Conservation (phyloP, 1,284 basidiomycete species). For the Naganishia sp. region DNA sequence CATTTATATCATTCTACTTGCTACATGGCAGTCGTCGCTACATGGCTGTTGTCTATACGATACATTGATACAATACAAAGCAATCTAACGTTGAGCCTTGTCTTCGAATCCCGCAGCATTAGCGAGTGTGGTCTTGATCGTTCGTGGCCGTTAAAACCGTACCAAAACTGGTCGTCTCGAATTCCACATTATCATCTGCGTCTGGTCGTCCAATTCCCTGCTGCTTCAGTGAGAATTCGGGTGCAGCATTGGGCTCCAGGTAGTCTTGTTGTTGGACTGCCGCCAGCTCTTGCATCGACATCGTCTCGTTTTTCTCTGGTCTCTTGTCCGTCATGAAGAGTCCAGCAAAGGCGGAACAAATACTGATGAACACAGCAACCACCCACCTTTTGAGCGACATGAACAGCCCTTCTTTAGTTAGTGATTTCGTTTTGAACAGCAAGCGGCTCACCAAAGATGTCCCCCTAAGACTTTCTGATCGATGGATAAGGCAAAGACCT, state of each 20-base stretch:
- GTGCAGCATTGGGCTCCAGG: background rate
- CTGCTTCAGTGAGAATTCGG: background rate
- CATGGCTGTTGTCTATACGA: background rate
- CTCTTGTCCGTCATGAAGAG: constrained; percentile 14
- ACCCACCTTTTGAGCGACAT: constrained; percentile 37
- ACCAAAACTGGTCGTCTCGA: background rate
- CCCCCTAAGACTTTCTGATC: constrained; percentile 44
- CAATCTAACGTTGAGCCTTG: no score
- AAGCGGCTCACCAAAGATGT: constrained; percentile 42
- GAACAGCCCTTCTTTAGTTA: background rate
- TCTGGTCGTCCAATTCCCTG: background rate
- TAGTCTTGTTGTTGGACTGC: background rate
- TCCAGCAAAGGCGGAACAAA: constrained; percentile 25
- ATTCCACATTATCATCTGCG: background rate
- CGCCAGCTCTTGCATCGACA: constrained; percentile 27
- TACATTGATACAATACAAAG: background rate
- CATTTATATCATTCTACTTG: background rate
- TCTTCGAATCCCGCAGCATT: background rate
- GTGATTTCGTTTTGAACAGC: background rate
- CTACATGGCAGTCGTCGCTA: background rate
- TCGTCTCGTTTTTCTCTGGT: constrained; percentile 6
- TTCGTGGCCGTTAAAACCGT: background rate
- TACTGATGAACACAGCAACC: constrained; percentile 43
- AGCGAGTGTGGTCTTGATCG: background rate
- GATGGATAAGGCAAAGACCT: constrained; percentile 48